Conservation (phyloP, 169 alveolate genomes). For the Babesia ovis region DNA sequence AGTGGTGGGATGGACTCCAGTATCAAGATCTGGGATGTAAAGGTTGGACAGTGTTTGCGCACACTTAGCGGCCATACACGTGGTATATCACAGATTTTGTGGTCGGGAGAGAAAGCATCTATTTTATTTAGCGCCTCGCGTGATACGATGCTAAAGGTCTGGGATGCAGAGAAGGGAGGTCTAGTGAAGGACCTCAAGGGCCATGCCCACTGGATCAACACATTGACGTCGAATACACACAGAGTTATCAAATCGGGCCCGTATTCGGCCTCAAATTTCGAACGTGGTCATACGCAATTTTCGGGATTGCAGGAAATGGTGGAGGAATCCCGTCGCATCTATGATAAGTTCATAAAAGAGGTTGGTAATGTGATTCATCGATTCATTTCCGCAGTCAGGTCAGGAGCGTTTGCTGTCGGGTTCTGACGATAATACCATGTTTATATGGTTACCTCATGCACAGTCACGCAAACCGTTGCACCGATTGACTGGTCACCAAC, state of each 20-base stretch:
- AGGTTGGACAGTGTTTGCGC: constrained; percentile 76
- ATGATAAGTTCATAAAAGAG: constrained; percentile 47
- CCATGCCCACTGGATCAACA: constrained; percentile 99
- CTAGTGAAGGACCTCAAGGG: constrained; percentile 77
- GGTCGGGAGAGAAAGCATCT: constrained; percentile 89
- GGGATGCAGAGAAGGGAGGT: constrained; percentile 81
- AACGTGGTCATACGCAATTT: constrained; percentile 42
- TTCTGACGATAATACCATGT: constrained; percentile 96
- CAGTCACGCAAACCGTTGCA: constrained; percentile 73
- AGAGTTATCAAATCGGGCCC: constrained; percentile 89
- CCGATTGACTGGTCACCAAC: constrained; percentile 97
- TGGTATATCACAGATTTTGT: constrained; percentile 90
- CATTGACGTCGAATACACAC: constrained; percentile 94
- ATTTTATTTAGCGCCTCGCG: constrained; percentile 90
- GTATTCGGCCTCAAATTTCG: constrained; percentile 74
- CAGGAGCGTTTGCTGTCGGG: constrained; percentile 96
- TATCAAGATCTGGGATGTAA: constrained; percentile 90
- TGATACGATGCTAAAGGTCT: constrained; percentile 92
- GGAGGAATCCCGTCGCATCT: constrained; percentile 44
- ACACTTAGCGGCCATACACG: constrained; percentile 90
- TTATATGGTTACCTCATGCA: constrained; percentile 89
- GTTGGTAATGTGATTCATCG: constrained; percentile 42
- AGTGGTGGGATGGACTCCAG: constrained; percentile 88
- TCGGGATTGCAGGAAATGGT: constrained; percentile 43
- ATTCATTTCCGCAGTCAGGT: constrained; percentile 70